phyloP scores from a whole-genome alignment of 108 stramenopile genomes.

The Cyclotella cryptica region DNA sequence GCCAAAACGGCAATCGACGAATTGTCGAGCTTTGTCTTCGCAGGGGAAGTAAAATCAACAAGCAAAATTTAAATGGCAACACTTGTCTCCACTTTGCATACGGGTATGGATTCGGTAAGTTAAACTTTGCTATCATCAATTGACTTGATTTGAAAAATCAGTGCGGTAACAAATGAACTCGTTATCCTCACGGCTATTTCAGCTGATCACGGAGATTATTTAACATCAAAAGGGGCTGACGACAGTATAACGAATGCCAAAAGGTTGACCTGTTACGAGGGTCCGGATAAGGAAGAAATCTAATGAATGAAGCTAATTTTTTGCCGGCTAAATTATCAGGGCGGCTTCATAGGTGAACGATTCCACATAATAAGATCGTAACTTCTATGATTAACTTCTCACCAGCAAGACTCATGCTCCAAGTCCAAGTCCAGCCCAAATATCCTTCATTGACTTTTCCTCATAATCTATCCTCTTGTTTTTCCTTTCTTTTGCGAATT shows the following conservation, averaged over 20 bases:
- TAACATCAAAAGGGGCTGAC: slow-evolving; percentile 74
- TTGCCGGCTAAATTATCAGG: too few species aligned
- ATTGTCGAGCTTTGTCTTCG: slow-evolving; percentile 76
- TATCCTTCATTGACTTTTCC: slow-evolving; percentile 33
- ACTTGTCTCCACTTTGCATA: slow-evolving; percentile 72
- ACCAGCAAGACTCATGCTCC: not conserved
- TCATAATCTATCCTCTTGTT: slow-evolving; percentile 31
- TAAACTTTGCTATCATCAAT: not conserved
- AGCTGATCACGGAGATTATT: slow-evolving; percentile 64
- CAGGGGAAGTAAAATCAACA: slow-evolving; percentile 70
- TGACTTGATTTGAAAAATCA: not conserved
- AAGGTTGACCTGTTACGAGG: slow-evolving; percentile 81
- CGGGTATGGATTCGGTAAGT: slow-evolving; percentile 67
- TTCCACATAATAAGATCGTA: not conserved
- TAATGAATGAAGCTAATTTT: not conserved
- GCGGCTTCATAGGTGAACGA: too few species aligned
- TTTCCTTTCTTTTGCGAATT: slow-evolving; percentile 9
- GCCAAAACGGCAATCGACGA: slow-evolving; percentile 76
- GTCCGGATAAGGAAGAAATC: slow-evolving; percentile 51
- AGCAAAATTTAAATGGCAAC: slow-evolving; percentile 68
- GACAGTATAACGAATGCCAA: slow-evolving; percentile 70
- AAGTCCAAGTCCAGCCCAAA: slow-evolving; percentile 76
- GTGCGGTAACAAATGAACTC: not conserved
- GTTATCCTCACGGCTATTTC: not conserved
- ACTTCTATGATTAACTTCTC: not conserved